These are phyloP conservation scores for Persicaria maculosa DNA, from an alignment of 148 eudicot species.

Conservation along the genomic window DNA sequence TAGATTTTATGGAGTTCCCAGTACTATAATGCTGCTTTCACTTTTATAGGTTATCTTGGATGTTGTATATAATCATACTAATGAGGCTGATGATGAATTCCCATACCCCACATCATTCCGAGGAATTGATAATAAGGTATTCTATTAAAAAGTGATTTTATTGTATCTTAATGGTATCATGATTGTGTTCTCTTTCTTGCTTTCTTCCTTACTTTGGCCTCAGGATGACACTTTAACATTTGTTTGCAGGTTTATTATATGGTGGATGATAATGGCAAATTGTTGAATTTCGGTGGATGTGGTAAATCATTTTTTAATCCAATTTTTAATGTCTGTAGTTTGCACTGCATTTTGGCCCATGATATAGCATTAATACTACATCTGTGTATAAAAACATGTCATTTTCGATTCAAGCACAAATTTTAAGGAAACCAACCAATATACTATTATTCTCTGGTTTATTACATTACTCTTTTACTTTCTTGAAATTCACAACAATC, in stretches of 20 bases:
- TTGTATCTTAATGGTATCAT: background rate
- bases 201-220: background rate
- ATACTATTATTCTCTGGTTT: no score
- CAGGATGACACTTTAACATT: background rate
- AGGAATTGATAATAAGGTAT: slow-evolving; percentile 95
- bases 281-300: slow-evolving; percentile 90
- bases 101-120: slow-evolving; percentile 96
- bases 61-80: slow-evolving; percentile 97
- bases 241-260: slow-evolving; percentile 82
- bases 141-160: background rate
- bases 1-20: background rate
- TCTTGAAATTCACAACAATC: no score
- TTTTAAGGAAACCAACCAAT: no score
- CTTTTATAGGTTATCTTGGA: slow-evolving; percentile 83
- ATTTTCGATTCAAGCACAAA: no score
- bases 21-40: slow-evolving; percentile 12
- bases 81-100: slow-evolving; percentile 88
- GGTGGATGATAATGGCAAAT: slow-evolving; percentile 57
- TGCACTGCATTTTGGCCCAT: slow-evolving; percentile 9
- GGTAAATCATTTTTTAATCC: slow-evolving; percentile 36
- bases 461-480: no score
- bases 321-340: slow-evolving; percentile 1
- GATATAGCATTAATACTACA: background rate
- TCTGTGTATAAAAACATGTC: no score
- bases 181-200: background rate